phyloP scores from a whole-genome alignment of 164 flowering plant species.

The Piper longum region DNA sequence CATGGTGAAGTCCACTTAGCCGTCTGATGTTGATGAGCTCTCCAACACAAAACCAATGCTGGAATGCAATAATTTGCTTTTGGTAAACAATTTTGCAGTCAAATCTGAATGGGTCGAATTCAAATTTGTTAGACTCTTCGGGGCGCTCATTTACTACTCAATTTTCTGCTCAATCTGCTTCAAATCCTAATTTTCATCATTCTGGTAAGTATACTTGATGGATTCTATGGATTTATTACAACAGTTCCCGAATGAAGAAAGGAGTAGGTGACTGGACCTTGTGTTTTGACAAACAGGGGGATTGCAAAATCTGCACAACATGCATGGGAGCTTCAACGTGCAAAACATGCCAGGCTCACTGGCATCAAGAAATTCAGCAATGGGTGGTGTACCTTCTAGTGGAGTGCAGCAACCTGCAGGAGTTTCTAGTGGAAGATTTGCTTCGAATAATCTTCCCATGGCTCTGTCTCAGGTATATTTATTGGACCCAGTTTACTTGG shows the following conservation, averaged over 20 bases:
- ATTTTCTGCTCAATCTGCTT: slow-evolving; percentile 70
- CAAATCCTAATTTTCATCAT: slow-evolving; percentile 61
- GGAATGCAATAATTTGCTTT: slow-evolving; percentile 7
- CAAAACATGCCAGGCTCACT: slow-evolving; percentile 55
- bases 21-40: no score
- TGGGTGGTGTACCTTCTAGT: slow-evolving; percentile 48
- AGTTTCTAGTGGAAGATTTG: slow-evolving; percentile 44
- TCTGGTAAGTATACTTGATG: slow-evolving; percentile 25
- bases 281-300: slow-evolving; percentile 19
- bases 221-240: no score
- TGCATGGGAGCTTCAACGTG: slow-evolving; percentile 68
- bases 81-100: slow-evolving; percentile 47
- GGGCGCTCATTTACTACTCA: slow-evolving; percentile 58
- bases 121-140: slow-evolving; percentile 55
- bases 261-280: background rate
- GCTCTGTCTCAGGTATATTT: slow-evolving; percentile 71
- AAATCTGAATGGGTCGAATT: slow-evolving; percentile 19
- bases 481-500: background rate
- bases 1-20: no score
- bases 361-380: slow-evolving; percentile 54
- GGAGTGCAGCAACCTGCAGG: slow-evolving; percentile 74
- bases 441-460: slow-evolving; percentile 31
- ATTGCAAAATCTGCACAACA: slow-evolving; percentile 59
- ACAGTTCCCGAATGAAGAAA: no score
- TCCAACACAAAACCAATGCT: no score